Conservation (phyloP, 2,329 filamentous ascomycete genomes). For the Colletotrichum incanum region DNA sequence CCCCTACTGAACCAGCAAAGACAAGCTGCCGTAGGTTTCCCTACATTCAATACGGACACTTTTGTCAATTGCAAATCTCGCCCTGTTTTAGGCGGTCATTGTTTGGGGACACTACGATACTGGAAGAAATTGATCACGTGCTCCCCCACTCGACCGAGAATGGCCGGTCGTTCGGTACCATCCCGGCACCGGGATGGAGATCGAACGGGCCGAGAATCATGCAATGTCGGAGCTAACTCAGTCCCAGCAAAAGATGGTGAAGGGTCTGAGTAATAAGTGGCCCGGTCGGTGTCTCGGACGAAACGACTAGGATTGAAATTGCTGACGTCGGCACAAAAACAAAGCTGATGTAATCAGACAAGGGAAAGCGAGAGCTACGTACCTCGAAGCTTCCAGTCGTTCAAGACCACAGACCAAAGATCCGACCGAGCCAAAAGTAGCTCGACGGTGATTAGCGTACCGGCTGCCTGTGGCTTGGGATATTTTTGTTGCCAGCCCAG, state of each 20-base stretch:
- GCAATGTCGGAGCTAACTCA: not conserved
- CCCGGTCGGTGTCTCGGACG: not conserved
- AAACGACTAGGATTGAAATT: not conserved
- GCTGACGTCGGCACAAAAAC: not conserved
- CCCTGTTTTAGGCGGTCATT: too few species aligned
- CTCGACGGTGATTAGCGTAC: constrained; percentile 23
- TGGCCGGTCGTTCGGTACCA: not conserved
- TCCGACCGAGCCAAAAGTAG: constrained; percentile 8
- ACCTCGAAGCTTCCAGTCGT: not conserved
- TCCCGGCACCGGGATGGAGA: not conserved
- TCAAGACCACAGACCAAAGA: not conserved
- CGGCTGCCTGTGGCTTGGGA: constrained; percentile 29
- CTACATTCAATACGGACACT: too few species aligned
- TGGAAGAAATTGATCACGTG: too few species aligned
- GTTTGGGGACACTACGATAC: too few species aligned
- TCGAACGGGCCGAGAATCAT: not conserved
- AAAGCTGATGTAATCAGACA: constrained; percentile 16
- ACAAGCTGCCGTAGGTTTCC: too few species aligned
- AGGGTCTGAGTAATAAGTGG: not conserved
- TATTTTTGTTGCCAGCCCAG: constrained; percentile 19
- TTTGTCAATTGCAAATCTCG: too few species aligned
- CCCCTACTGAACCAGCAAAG: too few species aligned
- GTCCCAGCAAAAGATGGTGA: constrained; percentile 2
- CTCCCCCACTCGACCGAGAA: too few species aligned
- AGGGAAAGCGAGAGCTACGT: not conserved